phyloP scores from a whole-genome alignment of 73 alveolate genomes.

The Breviolum minutum region DNA sequence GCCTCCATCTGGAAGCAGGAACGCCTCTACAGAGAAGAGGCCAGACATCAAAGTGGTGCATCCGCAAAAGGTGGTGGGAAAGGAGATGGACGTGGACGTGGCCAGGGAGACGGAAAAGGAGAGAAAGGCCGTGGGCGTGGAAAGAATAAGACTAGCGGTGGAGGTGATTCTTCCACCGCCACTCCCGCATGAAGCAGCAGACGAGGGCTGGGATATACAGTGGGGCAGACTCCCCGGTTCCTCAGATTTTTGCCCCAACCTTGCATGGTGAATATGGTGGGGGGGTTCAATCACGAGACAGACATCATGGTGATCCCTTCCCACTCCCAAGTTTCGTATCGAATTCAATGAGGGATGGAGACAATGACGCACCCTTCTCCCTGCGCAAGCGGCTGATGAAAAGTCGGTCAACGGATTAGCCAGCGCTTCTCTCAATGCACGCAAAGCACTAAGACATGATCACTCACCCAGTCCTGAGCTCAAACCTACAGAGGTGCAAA shows the following conservation, averaged over 20 bases:
- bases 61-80: background rate
- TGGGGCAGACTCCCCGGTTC: background rate
- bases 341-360: background rate
- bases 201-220: background rate
- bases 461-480: background rate
- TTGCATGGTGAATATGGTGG: background rate
- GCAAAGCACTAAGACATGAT: background rate
- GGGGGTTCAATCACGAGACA: background rate
- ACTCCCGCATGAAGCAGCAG: background rate
- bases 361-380: background rate
- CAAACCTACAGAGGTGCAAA: background rate
- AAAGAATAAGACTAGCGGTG: background rate
- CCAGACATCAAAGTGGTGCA: background rate
- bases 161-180: background rate
- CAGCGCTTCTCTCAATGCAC: background rate
- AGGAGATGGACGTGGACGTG: background rate
- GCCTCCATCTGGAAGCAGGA: conserved; percentile 54
- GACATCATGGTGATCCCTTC: conserved; percentile 14
- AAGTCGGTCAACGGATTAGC: background rate
- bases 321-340: background rate
- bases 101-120: background rate
- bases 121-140: background rate
- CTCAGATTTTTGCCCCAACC: background rate
- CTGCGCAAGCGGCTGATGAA: conserved; percentile 13
- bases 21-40: conserved; percentile 22